Evolutionary conservation across 2,329 filamentous ascomycete genomes (phyloP).

Genomic region (Diplodia mutila): DNA sequence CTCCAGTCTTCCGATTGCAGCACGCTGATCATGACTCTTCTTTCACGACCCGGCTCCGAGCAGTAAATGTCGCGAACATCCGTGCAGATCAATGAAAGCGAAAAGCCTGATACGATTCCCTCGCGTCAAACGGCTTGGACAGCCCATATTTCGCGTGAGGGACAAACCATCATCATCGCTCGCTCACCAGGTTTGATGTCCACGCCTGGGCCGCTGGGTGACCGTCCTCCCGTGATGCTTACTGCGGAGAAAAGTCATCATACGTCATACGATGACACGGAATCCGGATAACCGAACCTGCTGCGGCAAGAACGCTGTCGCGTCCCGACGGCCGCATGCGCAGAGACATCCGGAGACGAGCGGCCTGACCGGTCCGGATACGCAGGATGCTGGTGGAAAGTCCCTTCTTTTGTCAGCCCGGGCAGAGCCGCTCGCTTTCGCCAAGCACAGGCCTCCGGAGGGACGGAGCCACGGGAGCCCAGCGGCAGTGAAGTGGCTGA

Average conservation of each 20-base stretch:
- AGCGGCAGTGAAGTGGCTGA: constrained; percentile 5
- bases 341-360: neutral
- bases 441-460: neutral
- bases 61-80: neutral
- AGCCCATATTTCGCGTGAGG: neutral
- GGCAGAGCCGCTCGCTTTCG: neutral
- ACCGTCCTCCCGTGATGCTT: neutral
- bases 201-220: neutral
- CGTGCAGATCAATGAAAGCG: neutral
- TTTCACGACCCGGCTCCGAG: neutral
- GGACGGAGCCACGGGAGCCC: neutral
- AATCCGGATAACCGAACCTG: neutral
- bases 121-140: neutral
- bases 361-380: neutral
- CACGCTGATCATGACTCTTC: neutral
- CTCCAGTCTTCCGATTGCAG: neutral
- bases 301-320: neutral
- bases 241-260: neutral
- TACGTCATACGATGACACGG: neutral
- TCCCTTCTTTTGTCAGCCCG: neutral
- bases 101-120: neutral
- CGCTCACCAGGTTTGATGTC: neutral
- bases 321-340: neutral
- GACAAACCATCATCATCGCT: neutral
- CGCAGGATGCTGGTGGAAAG: neutral